A percentile compares a stretch with the other conserved stretches of the same genome.
These are phyloP conservation scores for Monosporascus sp. DNA, from an alignment of 2,329 filamentous ascomycete species.

Conservation along the genomic window DNA sequence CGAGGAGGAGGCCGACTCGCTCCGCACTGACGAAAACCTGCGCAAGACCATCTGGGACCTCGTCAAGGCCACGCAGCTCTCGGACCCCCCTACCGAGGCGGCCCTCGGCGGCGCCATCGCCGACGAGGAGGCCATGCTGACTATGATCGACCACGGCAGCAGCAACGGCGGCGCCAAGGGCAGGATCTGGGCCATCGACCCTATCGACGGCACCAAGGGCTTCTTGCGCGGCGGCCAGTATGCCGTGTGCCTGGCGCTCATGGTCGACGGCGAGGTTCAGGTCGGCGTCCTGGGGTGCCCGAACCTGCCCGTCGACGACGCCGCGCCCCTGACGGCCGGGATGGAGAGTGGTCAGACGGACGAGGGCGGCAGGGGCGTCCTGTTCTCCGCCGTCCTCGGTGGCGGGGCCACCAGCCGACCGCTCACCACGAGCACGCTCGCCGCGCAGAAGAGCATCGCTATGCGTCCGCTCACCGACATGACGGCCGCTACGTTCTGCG, in stretches of 20 bases:
- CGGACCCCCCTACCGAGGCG: slow-evolving; percentile 58
- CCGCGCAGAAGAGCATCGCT: slow-evolving; percentile 55
- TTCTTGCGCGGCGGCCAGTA: slow-evolving; percentile 96
- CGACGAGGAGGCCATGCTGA: slow-evolving; percentile 61
- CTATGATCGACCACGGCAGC: slow-evolving; percentile 62
- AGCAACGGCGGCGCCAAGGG: slow-evolving; percentile 68
- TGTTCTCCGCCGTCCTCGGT: slow-evolving; percentile 79
- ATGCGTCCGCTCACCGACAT: slow-evolving; percentile 78
- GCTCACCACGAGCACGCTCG: slow-evolving; percentile 52
- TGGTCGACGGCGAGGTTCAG: slow-evolving; percentile 90
- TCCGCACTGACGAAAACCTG: slow-evolving; percentile 66
- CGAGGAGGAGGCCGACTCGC: slow-evolving; percentile 83
- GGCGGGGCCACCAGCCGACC: slow-evolving; percentile 77
- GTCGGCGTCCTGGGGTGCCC: slow-evolving; percentile 94
- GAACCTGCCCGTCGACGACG: slow-evolving; percentile 86
- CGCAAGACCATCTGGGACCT: slow-evolving; percentile 78
- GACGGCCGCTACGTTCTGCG: slow-evolving; percentile 83
- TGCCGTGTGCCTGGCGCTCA: slow-evolving; percentile 85
- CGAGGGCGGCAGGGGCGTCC: slow-evolving; percentile 67
- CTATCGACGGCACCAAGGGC: slow-evolving; percentile 96
- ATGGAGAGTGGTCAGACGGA: slow-evolving; percentile 72
- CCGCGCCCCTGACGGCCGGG: slow-evolving; percentile 61
- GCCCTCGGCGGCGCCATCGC: slow-evolving; percentile 65
- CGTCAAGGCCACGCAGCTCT: slow-evolving; percentile 66
- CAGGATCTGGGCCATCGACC: slow-evolving; percentile 93